Evolutionary conservation across 345 rosid species (phyloP), one percentile per base, ranked within the genome.

Genomic region (Mercurialis annua): DNA sequence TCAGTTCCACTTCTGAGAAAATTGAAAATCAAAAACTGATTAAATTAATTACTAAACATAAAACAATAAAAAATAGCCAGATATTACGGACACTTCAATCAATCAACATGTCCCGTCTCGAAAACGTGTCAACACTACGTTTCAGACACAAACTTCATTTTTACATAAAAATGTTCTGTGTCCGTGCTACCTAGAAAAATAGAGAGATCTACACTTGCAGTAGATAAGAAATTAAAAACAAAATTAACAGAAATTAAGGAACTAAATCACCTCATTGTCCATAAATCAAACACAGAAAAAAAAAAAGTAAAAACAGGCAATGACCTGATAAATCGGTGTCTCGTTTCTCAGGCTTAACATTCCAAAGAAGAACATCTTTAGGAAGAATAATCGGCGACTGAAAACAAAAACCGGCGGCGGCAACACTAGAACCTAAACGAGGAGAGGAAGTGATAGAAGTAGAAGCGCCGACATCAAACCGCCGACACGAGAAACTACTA

Each of bases 1-100:
- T 95, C 97, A 92, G 82, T 76, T 89, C 99, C 64, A 84, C 74
- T 71, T 92, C 99, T 91, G 60, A 72, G 29, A 52, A 46, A 49
- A 64, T 3, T 29, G n/a, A n/a, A n/a, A n/a, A n/a, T n/a, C n/a
- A n/a, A n/a, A n/a, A n/a, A n/a, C n/a, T n/a, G n/a, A 49, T 10
- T 9, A 14, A 24, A 29, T 49, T 4, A 47, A 68, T 26, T 18
- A 43, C 14, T 20, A 51, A 34, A 59, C 14, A 52, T 47, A 40
- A 26, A 60, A 68, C 44, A n/a, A n/a, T 31, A 14, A 33, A 14
- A 60, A 26, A 18, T 1, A 5, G n/a, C 3, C n/a, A n/a, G n/a
- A n/a, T n/a, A n/a, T n/a, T n/a, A n/a, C n/a, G n/a, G n/a, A n/a
- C n/a, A n/a, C n/a, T n/a, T n/a, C n/a, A n/a, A n/a, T n/a, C n/a